These are phyloP conservation scores for Bathelium albidoporum DNA, from an alignment of 495 filamentous ascomycete species.

Conservation along the genomic window DNA sequence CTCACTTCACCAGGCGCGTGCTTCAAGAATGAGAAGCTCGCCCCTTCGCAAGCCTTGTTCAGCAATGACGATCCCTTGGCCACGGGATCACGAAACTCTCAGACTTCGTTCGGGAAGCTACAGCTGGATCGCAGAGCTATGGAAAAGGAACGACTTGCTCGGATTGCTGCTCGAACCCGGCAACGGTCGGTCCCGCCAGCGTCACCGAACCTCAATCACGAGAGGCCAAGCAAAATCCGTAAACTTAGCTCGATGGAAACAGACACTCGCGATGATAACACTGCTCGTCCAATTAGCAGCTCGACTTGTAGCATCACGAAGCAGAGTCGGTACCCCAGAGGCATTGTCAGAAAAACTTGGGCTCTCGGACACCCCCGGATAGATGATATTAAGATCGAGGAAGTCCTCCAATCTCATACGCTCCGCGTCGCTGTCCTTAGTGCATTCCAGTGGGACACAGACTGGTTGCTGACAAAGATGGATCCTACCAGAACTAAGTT, in stretches of 20 bases:
- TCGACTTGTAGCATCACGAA: neutral
- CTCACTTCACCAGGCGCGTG: neutral
- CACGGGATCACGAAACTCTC: no score
- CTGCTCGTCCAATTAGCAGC: neutral
- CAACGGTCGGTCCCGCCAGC: constrained; percentile 34
- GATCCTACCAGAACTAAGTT: constrained; percentile 44
- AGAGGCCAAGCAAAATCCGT: constrained; percentile 10
- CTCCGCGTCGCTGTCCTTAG: constrained; percentile 72
- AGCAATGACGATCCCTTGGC: no score
- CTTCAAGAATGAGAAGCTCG: no score
- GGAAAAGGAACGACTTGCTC: constrained; percentile 74
- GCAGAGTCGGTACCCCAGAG: constrained; percentile 51
- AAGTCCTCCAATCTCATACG: constrained; percentile 64
- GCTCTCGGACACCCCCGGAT: constrained; percentile 43
- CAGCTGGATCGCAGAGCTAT: constrained; percentile 68
- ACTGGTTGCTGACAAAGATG: constrained; percentile 59
- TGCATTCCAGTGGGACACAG: constrained; percentile 75
- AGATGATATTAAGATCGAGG: constrained; percentile 82
- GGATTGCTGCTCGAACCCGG: constrained; percentile 44
- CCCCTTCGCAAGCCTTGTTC: no score
- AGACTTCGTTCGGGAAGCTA: no score
- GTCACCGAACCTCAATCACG: constrained; percentile 4
- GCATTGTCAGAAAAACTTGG: constrained; percentile 78
- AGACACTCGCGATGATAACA: neutral
- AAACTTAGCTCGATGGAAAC: neutral